These are phyloP conservation scores for Baorangia bicolor DNA, from an alignment of 768 basidiomycete genomes.

Conservation along the genomic window DNA sequence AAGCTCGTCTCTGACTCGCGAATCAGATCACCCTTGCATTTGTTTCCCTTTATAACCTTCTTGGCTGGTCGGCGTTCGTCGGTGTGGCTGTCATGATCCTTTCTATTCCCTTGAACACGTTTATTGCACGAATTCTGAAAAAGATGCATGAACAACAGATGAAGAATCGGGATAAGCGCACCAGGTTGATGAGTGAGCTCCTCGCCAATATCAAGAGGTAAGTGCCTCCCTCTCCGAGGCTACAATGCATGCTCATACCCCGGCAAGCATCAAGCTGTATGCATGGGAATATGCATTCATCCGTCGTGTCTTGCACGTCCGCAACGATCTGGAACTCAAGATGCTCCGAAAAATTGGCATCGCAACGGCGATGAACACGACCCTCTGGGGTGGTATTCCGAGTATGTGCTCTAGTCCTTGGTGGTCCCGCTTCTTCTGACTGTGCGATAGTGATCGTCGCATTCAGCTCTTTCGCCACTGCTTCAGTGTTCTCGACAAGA, in stretches of 20 bases:
- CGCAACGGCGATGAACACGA: constrained; percentile 58
- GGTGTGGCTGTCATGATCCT: constrained; percentile 89
- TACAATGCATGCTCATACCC: not conserved
- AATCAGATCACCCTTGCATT: constrained; percentile 81
- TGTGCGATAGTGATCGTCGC: constrained; percentile 58
- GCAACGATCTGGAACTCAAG: constrained; percentile 79
- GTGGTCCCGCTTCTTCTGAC: not conserved
- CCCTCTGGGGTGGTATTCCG: constrained; percentile 70
- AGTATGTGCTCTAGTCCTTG: constrained; percentile 26
- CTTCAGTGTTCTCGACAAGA: constrained; percentile 54
- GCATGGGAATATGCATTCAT: constrained; percentile 95
- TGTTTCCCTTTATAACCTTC: constrained; percentile 81
- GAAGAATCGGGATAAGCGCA: constrained; percentile 87
- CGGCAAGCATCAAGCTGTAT: constrained; percentile 79
- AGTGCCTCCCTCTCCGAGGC: not conserved
- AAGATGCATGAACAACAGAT: constrained; percentile 85
- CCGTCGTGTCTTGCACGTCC: constrained; percentile 69
- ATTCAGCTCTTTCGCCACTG: constrained; percentile 78
- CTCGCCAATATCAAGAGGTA: constrained; percentile 87
- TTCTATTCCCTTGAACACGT: constrained; percentile 72
- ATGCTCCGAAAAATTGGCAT: constrained; percentile 85
- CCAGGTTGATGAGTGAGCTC: constrained; percentile 90
- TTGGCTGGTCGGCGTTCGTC: constrained; percentile 90
- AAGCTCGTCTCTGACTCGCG: not conserved
- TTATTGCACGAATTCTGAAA: constrained; percentile 69